Percentiles rank a stretch among this genome's conserved stretches.
Evolutionary conservation across 2,329 filamentous ascomycete species (phyloP).

Genomic region (Aureobasidium sp.): DNA sequence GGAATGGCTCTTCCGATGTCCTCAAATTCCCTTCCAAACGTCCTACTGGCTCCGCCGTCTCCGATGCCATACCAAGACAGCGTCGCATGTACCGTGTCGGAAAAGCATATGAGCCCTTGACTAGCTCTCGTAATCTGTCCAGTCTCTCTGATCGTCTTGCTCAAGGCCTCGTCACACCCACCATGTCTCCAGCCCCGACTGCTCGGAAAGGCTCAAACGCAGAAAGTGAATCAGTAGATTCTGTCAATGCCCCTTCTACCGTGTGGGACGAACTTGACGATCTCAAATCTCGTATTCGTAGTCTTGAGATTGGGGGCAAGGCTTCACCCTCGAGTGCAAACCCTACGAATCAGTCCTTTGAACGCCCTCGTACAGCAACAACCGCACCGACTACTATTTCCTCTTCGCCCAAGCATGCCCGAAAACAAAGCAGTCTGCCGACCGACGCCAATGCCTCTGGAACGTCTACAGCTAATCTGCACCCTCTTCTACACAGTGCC

Average conservation of each 20-base stretch:
- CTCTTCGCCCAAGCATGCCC: constrained; percentile 69
- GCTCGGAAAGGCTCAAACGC: constrained; percentile 43
- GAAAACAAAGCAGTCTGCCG: constrained; percentile 33
- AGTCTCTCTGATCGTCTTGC: constrained; percentile 1
- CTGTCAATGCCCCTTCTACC: constrained; percentile 80
- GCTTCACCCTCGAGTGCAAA: constrained; percentile 75
- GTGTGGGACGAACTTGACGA: constrained; percentile 98
- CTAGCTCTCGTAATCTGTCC: not conserved
- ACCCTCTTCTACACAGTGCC: constrained; percentile 73
- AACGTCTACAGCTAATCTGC: constrained; percentile 43
- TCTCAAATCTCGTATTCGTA: constrained; percentile 83
- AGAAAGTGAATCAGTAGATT: constrained; percentile 68
- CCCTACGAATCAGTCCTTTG: constrained; percentile 60
- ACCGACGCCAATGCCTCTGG: constrained; percentile 29
- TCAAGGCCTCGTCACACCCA: constrained; percentile 5
- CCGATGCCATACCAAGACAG: constrained; percentile 3
- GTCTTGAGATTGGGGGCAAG: constrained; percentile 82
- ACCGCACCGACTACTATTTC: constrained; percentile 88
- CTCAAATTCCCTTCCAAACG: constrained; percentile 2
- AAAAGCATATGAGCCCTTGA: constrained; percentile 2
- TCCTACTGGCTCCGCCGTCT: not conserved
- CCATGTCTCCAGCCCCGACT: not conserved
- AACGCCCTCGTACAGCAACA: constrained; percentile 81
- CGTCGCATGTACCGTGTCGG: constrained; percentile 6
- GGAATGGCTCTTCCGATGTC: constrained; percentile 5